Conservation (phyloP, 2,329 filamentous ascomycete genomes). For the Paraphaeosphaeria minitans region DNA sequence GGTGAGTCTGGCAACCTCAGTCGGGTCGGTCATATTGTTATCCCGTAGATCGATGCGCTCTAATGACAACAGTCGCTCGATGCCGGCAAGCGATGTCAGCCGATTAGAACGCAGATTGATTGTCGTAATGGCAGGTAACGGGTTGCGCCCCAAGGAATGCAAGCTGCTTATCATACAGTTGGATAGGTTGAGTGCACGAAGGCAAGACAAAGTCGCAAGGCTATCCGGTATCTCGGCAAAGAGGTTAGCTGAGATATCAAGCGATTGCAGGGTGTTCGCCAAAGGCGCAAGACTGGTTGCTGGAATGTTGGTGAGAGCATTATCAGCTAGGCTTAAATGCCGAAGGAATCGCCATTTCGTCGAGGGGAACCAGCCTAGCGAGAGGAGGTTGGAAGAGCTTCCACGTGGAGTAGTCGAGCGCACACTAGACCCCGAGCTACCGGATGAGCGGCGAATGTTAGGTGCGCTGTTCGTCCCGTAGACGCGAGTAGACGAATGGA, state of each 20-base stretch:
- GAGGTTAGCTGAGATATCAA: constrained; percentile 90
- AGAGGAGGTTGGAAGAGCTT: constrained; percentile 78
- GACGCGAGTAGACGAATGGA: constrained; percentile 68
- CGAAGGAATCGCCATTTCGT: constrained; percentile 95
- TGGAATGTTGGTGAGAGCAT: constrained; percentile 81
- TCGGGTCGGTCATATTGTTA: constrained; percentile 88
- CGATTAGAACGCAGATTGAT: constrained; percentile 90
- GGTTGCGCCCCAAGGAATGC: constrained; percentile 82
- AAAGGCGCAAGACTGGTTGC: constrained; percentile 78
- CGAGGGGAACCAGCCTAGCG: constrained; percentile 72
- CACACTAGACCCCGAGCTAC: constrained; percentile 84
- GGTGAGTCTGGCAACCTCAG: constrained; percentile 86
- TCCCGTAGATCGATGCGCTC: constrained; percentile 91
- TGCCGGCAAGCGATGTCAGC: constrained; percentile 82
- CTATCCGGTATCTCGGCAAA: constrained; percentile 95
- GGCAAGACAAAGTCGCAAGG: constrained; percentile 78
- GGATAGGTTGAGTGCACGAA: constrained; percentile 91
- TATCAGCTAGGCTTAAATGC: constrained; percentile 90
- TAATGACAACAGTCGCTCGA: constrained; percentile 85
- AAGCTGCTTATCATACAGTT: constrained; percentile 98
- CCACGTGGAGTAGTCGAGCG: constrained; percentile 61
- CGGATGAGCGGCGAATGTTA: constrained; percentile 85
- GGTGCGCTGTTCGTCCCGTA: constrained; percentile 69
- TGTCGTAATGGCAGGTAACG: constrained; percentile 89
- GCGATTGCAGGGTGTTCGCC: constrained; percentile 84